phyloP scores from a whole-genome alignment of 2,329 filamentous ascomycete species.

The Nemania diffusa region DNA sequence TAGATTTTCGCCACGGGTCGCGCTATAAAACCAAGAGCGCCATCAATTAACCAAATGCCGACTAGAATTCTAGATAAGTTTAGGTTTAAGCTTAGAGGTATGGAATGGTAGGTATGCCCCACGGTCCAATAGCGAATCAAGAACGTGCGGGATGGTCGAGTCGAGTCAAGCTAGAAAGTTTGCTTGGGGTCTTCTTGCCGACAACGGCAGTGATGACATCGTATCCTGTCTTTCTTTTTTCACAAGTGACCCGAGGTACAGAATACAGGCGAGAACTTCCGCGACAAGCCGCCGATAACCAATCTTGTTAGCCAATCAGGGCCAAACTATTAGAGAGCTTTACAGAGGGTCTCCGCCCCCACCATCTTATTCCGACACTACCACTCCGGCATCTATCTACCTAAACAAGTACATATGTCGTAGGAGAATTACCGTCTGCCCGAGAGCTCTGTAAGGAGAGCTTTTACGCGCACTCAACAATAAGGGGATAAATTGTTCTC shows the following conservation, averaged over 20 bases:
- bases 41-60: neutral
- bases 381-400: too few relatives aligned
- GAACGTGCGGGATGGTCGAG: neutral
- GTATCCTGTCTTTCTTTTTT: conserved; percentile 3
- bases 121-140: conserved; percentile 1
- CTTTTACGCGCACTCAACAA: too few relatives aligned
- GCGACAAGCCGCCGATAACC: conserved; percentile 24
- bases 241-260: conserved; percentile 25
- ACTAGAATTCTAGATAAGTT: neutral
- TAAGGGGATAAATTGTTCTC: too few relatives aligned
- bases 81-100: neutral
- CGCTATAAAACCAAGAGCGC: conserved; percentile 6
- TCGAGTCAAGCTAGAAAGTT: conserved; percentile 6
- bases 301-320: conserved; percentile 26
- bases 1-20: neutral
- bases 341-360: neutral
- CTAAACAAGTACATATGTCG: too few relatives aligned
- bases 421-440: too few relatives aligned
- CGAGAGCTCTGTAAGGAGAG: too few relatives aligned
- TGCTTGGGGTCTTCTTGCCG: conserved; percentile 14
- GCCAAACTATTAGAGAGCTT: conserved; percentile 28
- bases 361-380: neutral
- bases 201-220: conserved; percentile 39
- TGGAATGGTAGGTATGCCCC: neutral
- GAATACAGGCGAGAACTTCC: conserved; percentile 8